These are phyloP conservation scores for Diaporthe sp. DNA, from an alignment of 2,329 filamentous ascomycete genomes.

Conservation along the genomic window DNA sequence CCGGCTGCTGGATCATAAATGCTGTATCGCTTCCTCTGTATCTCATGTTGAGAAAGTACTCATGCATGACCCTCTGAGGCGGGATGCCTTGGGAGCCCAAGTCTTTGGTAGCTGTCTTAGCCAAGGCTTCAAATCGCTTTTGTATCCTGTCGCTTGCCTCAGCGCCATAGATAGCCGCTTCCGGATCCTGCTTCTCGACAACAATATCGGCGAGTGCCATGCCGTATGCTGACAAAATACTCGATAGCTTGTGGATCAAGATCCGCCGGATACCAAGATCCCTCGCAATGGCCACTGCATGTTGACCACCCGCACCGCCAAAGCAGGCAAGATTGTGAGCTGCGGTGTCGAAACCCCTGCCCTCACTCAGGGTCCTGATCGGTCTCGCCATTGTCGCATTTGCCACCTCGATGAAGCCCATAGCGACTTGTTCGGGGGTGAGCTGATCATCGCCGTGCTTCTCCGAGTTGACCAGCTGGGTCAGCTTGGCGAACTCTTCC, in stretches of 20 bases:
- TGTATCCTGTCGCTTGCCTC: slow-evolving; percentile 71
- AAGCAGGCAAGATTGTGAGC: slow-evolving; percentile 78
- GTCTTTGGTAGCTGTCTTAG: slow-evolving; percentile 73
- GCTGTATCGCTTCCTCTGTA: slow-evolving; percentile 89
- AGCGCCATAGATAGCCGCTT: slow-evolving; percentile 70
- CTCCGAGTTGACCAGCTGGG: slow-evolving; percentile 78
- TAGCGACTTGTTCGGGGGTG: slow-evolving; percentile 82
- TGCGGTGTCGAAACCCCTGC: slow-evolving; percentile 87
- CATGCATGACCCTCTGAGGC: slow-evolving; percentile 79
- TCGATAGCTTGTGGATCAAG: slow-evolving; percentile 84
- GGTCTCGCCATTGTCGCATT: slow-evolving; percentile 90
- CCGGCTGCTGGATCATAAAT: slow-evolving; percentile 84
- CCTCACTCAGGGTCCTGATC: slow-evolving; percentile 87
- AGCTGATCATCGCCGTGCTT: slow-evolving; percentile 81
- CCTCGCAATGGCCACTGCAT: slow-evolving; percentile 85
- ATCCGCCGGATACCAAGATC: slow-evolving; percentile 85
- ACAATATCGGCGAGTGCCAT: slow-evolving; percentile 92
- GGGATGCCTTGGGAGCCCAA: slow-evolving; percentile 82
- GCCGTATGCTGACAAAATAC: slow-evolving; percentile 85
- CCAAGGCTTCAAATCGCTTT: slow-evolving; percentile 80
- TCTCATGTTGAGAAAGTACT: slow-evolving; percentile 90
- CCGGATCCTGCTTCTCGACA: slow-evolving; percentile 83
- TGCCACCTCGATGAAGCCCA: slow-evolving; percentile 86
- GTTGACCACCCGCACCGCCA: slow-evolving; percentile 76
- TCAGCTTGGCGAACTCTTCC: slow-evolving; percentile 53